phyloP scores from a whole-genome alignment of 2,329 filamentous ascomycete genomes.

The Clonostachys chloroleuca region DNA sequence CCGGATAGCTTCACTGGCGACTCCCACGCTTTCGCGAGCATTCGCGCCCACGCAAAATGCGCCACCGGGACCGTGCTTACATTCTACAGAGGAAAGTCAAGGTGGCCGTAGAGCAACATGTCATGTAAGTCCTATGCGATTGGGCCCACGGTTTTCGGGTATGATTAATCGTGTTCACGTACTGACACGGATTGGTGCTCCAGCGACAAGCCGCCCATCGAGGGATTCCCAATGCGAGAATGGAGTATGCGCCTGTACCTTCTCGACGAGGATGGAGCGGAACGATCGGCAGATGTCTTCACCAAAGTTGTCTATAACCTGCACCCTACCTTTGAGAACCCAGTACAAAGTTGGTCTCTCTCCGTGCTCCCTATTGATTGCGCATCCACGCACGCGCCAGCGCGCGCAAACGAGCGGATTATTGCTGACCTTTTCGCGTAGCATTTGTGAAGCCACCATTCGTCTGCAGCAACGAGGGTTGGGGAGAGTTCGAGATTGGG shows the following conservation, averaged over 20 bases:
- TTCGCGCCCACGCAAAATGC: too few species aligned
- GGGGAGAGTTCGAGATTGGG: conserved; percentile 96
- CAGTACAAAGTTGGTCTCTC: conserved; percentile 70
- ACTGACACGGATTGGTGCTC: neutral
- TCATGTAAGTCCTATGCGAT: conserved; percentile 61
- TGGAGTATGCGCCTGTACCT: conserved; percentile 88
- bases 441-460: conserved; percentile 84
- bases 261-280: conserved; percentile 80
- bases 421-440: conserved; percentile 25
- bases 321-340: conserved; percentile 88
- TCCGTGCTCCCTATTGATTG: neutral
- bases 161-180: too few species aligned
- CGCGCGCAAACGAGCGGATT: neutral
- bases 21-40: too few species aligned
- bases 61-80: too few species aligned
- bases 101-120: conserved; percentile 86
- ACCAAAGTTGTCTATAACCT: conserved; percentile 90
- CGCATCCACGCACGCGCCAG: neutral
- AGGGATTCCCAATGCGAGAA: conserved; percentile 86
- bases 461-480: conserved; percentile 87
- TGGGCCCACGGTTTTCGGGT: neutral
- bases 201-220: conserved; percentile 74
- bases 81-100: conserved; percentile 76
- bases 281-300: conserved; percentile 79
- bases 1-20: too few species aligned